Evolutionary conservation across 805 yeast species (phyloP), one percentile per base, ranked within the genome.

Genomic region (Metahyphopichia silvanorum): DNA sequence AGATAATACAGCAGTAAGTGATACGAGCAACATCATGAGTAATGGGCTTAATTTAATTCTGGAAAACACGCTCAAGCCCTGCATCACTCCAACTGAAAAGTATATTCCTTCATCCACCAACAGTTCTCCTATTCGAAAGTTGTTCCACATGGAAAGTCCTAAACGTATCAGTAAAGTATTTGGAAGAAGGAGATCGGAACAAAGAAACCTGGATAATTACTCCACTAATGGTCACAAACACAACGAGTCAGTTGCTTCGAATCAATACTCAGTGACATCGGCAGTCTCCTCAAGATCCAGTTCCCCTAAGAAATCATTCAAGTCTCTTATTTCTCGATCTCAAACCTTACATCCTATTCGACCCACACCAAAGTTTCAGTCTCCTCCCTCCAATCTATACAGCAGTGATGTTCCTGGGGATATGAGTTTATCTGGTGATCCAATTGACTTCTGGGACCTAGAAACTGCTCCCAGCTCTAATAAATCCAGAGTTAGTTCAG

Each of bases 401-500:
- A 10, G 25, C 3, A 8, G 7, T 15, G 13, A 15, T n/a, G 25
- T n/a, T 11, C 15, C n/a, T 4, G n/a, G n/a, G n/a, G 25, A 23
- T 4, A 23, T 23, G 27, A n/a, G n/a, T n/a, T n/a, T n/a, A n/a
- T n/a, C n/a, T 16, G 27, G 27, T 4, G 23, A 25, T 9, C 30
- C 40, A 2, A 22, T 31, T 21, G 47, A 44, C 24, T 32, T 27
- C 17, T 55, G 61, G 59, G 71, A 65, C 34, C 18, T 49, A 11
- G 57, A 57, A 18, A 43, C 58, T 6, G 51, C 49, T 10, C 63
- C 60, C 2, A 56, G 53, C 11, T 63, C 70, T 12, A 61, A 56
- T 34, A 44, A 52, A 41, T 69, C 74, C 3, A 55, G 68, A 10
- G 64, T 57, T 25, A 47, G 75, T 55, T 55, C 71, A 46, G 39